Percentiles rank a stretch among this genome's conserved stretches.
phyloP scores from a whole-genome alignment of 192 early-diverging fungal genomes.

The Coemansia sp. region DNA sequence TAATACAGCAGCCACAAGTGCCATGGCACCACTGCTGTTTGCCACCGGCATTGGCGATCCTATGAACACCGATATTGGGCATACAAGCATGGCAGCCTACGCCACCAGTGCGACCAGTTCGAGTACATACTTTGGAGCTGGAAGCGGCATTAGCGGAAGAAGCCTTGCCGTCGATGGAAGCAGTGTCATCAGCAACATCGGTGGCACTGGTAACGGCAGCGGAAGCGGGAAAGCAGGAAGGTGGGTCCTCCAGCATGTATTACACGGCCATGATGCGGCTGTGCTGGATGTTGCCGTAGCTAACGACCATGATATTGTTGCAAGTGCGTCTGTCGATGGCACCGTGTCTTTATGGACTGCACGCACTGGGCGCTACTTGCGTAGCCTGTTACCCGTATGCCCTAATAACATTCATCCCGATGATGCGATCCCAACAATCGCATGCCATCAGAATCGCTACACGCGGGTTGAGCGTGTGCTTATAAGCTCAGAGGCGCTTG shows the following conservation, averaged over 20 bases:
- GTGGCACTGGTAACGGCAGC: neutral
- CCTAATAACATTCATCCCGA: neutral
- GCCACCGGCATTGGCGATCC: conserved; percentile 40
- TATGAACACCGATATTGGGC: conserved; percentile 32
- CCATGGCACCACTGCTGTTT: conserved; percentile 21
- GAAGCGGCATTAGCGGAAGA: neutral
- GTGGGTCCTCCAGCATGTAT: conserved; percentile 28
- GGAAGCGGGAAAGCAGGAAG: neutral
- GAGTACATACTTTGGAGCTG: neutral
- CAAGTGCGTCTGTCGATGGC: conserved; percentile 40
- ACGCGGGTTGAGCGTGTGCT: conserved; percentile 39
- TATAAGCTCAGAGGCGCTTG: conserved; percentile 29
- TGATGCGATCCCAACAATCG: conserved; percentile 16
- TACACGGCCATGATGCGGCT: conserved; percentile 37
- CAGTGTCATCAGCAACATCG: neutral
- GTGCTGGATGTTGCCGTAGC: conserved; percentile 37
- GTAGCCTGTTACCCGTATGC: conserved; percentile 18
- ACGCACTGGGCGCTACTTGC: conserved; percentile 33
- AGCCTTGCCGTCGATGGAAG: neutral
- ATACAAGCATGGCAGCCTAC: conserved; percentile 35
- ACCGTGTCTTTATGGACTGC: conserved; percentile 34
- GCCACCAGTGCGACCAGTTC: neutral
- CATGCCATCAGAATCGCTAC: conserved; percentile 12
- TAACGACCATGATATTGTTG: conserved; percentile 36
- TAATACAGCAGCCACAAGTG: neutral